A percentile compares a stretch with the other conserved stretches of the same genome.
phyloP scores from a whole-genome alignment of 257 asterid species.

The Catharanthus roseus region DNA sequence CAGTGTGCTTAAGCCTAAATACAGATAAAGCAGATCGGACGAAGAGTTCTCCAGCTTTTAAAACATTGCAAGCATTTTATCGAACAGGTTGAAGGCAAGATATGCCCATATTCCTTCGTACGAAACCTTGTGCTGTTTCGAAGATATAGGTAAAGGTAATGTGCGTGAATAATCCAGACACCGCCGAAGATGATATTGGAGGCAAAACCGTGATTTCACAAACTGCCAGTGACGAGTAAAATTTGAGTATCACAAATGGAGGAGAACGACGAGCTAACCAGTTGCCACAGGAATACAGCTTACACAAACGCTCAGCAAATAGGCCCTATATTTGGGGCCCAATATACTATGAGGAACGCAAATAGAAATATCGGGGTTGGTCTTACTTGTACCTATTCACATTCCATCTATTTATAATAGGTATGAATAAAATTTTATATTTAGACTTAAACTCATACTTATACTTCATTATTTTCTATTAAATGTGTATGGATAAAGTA shows the following conservation, averaged over 20 bases:
- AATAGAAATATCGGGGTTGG: no score
- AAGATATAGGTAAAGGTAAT: background rate
- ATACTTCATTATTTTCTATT: no score
- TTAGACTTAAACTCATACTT: no score
- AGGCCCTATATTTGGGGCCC: no score
- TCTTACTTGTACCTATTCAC: no score
- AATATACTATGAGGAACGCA: no score
- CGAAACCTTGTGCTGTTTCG: background rate
- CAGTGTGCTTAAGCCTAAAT: background rate
- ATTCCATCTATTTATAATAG: no score
- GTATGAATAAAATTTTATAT: no score
- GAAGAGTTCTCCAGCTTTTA: background rate
- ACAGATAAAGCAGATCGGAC: background rate
- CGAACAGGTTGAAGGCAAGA: conserved; percentile 30
- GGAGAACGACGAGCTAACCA: background rate
- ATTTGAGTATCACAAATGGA: background rate
- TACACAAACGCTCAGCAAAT: no score
- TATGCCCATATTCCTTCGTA: background rate
- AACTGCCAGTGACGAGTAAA: background rate
- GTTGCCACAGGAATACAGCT: background rate
- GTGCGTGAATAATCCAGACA: background rate
- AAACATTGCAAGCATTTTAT: conserved; percentile 27
- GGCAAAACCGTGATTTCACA: background rate
- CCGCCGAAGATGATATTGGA: background rate
- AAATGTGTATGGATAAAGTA: no score